Percentiles rank a stretch among this genome's conserved stretches.
These are phyloP conservation scores for Myxozyma neglecta DNA, from an alignment of 805 yeast species.

Conservation along the genomic window DNA sequence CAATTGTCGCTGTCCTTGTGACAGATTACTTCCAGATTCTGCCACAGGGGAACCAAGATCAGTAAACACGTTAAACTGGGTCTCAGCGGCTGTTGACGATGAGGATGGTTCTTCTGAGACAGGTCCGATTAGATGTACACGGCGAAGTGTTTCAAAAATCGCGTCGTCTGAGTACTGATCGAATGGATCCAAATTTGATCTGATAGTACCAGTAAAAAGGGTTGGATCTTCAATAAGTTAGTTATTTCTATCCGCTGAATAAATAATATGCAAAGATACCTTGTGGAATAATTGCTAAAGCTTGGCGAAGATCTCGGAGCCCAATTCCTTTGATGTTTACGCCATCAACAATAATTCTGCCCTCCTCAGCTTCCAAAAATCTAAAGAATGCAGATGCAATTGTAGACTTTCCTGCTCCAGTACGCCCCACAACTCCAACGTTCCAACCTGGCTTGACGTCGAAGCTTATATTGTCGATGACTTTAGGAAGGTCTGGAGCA, in stretches of 20 bases:
- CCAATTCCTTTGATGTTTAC: constrained; percentile 65
- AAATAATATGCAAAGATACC: constrained; percentile 43
- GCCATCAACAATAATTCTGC: constrained; percentile 65
- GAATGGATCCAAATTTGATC: constrained; percentile 81
- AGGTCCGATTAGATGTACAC: constrained; percentile 43
- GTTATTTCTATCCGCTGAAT: background rate
- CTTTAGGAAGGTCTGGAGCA: constrained; percentile 76
- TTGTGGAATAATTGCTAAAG: constrained; percentile 79
- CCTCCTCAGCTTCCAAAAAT: constrained; percentile 56
- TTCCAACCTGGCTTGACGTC: constrained; percentile 65
- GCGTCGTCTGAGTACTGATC: constrained; percentile 53
- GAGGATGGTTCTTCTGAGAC: background rate
- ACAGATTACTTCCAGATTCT: constrained; percentile 53
- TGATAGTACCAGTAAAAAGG: constrained; percentile 71
- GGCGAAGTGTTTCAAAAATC: constrained; percentile 67
- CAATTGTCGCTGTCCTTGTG: constrained; percentile 70
- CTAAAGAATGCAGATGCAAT: constrained; percentile 71
- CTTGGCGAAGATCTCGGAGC: constrained; percentile 63
- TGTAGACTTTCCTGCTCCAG: constrained; percentile 86
- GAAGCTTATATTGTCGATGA: constrained; percentile 81
- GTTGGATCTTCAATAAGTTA: constrained; percentile 53
- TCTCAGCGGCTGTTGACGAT: background rate
- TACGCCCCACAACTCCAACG: constrained; percentile 83
- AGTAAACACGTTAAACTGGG: constrained; percentile 44
- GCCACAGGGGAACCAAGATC: constrained; percentile 55